Evolutionary conservation across 2,329 filamentous ascomycete genomes (phyloP).

Genomic region (Fusarium marasasianum): DNA sequence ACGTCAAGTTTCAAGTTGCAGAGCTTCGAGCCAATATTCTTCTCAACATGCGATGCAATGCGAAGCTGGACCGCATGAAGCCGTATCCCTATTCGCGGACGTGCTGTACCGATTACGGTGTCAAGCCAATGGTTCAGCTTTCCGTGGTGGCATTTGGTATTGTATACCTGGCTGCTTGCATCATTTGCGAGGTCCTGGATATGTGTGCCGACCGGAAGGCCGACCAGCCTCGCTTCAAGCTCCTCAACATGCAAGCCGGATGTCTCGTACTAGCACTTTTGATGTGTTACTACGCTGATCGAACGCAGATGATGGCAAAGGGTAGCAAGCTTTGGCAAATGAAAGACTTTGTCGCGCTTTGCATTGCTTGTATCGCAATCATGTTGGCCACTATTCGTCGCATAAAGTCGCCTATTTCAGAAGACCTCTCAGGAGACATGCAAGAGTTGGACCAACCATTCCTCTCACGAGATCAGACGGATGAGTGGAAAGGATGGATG

Average conservation of each 20-base stretch:
- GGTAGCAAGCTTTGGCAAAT: conserved; percentile 12
- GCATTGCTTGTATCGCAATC: background rate
- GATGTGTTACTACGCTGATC: conserved; percentile 40
- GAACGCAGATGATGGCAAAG: conserved; percentile 43
- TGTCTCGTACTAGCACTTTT: conserved; percentile 35
- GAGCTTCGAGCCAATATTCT: conserved; percentile 52
- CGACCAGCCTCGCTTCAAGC: background rate
- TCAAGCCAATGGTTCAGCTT: conserved; percentile 4
- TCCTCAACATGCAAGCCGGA: conserved; percentile 35
- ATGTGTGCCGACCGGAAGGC: background rate
- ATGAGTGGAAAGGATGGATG: conserved; percentile 75
- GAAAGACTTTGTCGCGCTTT: conserved; percentile 29
- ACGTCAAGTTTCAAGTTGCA: conserved; percentile 42
- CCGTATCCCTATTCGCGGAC: conserved; percentile 58
- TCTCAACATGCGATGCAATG: conserved; percentile 63
- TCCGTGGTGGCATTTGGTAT: conserved; percentile 27
- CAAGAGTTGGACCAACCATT: background rate
- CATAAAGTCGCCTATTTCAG: background rate
- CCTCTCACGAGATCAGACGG: conserved; percentile 53
- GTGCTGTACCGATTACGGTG: conserved; percentile 61
- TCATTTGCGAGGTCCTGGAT: conserved; percentile 18
- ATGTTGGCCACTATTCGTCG: conserved; percentile 21
- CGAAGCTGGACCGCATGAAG: conserved; percentile 41
- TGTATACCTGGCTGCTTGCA: conserved; percentile 22
- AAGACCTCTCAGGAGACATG: background rate